A percentile compares a stretch with the other conserved stretches of the same genome.
Evolutionary conservation across 257 asterid species (phyloP).

Genomic region (Scutellaria minor): DNA sequence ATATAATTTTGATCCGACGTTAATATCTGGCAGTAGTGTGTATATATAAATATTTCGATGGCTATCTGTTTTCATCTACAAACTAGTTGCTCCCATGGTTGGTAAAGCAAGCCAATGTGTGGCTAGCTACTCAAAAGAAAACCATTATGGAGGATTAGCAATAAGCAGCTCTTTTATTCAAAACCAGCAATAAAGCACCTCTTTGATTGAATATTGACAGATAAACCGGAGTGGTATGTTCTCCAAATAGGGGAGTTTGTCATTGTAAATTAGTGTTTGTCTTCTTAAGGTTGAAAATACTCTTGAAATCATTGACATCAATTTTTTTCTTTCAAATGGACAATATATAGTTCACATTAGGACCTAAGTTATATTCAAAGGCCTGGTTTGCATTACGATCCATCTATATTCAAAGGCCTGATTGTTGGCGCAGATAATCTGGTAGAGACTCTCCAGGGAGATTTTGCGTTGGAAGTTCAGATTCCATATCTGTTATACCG

Average conservation of each 20-base stretch:
- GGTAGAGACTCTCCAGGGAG: constrained; percentile 88
- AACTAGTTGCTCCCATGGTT: constrained; percentile 22
- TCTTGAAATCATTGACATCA: neutral
- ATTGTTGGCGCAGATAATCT: constrained; percentile 69
- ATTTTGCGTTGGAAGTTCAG: constrained; percentile 87
- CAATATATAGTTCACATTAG: constrained; percentile 21
- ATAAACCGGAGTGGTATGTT: constrained; percentile 5
- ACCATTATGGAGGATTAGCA: neutral
- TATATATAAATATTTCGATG: no score
- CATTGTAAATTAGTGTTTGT: neutral
- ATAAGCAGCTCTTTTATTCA: neutral
- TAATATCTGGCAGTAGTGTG: neutral
- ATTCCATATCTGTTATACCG: constrained; percentile 81
- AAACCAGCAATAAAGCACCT: neutral
- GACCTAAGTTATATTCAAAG: neutral
- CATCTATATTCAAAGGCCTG: constrained; percentile 29
- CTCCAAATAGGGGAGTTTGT: constrained; percentile 13
- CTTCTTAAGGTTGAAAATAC: constrained; percentile 18
- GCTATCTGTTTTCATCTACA: no score
- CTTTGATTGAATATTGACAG: neutral
- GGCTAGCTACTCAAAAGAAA: constrained; percentile 13
- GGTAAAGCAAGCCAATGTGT: constrained; percentile 4
- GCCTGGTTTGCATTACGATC: neutral
- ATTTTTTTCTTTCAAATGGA: constrained; percentile 16
- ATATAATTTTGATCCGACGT: neutral